These are phyloP conservation scores for Gleditsia sinensis DNA, from an alignment of 306 rosid species.

Conservation along the genomic window DNA sequence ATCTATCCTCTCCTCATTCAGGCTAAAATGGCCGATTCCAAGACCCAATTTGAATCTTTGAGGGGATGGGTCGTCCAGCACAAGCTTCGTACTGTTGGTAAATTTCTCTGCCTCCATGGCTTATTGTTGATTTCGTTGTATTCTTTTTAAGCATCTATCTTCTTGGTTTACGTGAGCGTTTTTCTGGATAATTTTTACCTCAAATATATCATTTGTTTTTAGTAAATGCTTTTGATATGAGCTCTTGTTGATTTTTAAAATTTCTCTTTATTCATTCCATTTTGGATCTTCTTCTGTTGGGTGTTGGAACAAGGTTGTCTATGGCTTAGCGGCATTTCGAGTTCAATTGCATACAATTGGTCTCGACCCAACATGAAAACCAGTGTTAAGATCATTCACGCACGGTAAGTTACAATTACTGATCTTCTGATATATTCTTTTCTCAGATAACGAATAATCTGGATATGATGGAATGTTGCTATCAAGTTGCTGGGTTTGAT, in stretches of 20 bases:
- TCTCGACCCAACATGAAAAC: constrained; percentile 90
- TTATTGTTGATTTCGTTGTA: background rate
- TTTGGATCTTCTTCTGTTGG: background rate
- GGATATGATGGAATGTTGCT: background rate
- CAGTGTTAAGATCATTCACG: constrained; percentile 86
- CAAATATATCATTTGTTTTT: background rate
- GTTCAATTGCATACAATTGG: constrained; percentile 88
- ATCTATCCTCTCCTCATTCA: background rate
- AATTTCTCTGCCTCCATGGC: background rate
- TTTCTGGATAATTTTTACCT: background rate
- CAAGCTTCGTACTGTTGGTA: constrained; percentile 93
- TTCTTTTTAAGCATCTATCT: background rate
- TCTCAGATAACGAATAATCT: background rate
- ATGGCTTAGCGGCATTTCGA: constrained; percentile 81
- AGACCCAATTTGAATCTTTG: constrained; percentile 52
- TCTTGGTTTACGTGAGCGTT: background rate
- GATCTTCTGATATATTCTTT: background rate
- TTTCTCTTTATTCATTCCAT: background rate
- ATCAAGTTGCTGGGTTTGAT: background rate
- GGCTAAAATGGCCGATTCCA: constrained; percentile 62
- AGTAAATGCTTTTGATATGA: background rate
- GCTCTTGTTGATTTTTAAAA: background rate
- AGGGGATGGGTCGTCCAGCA: constrained; percentile 81
- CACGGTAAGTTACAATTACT: constrained; percentile 51
- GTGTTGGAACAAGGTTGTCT: constrained; percentile 54